Base-by-base conservation (phyloP, 257 asterid genomes). In the Knoxia roxburghii region DNA sequence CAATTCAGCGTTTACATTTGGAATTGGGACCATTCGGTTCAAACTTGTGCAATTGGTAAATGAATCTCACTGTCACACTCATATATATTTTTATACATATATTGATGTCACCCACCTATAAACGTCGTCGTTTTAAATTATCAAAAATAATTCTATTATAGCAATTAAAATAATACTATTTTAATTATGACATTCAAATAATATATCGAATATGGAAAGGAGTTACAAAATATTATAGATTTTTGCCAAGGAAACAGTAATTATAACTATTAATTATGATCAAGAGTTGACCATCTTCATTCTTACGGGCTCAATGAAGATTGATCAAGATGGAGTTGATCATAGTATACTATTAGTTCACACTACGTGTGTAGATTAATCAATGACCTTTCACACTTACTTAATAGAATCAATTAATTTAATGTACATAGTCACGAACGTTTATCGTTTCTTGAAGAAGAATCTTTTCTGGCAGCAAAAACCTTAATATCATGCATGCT, bases 291-390 rank as follows among this genome's bases (percentile, higher is more conserved):
- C 58, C 61, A 52, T 52, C 21, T 13, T 40, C 10, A 27, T 4
- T 48, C 1, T n/a, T n/a, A n/a, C n/a, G n/a, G n/a, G n/a, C n/a
- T n/a, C n/a, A n/a, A n/a, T 64, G 6, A 13, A 27, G 3, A 18
- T 49, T 65, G 2, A 35, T 60, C 21, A 60, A 61, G 20, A 61
- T 21, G 23, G 21, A 61, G 1, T 39, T 58, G 7, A 41, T 65
- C 13, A 65, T 13, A 48, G 18, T 48, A 65, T 17, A 20, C 3
- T 48, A 65, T 50, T 32, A 21, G 62, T 67, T 52, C 71, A 67
- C 23, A 67, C 62, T 35, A 23, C 24, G 8, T 58, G 21, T 56
- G 29, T 56, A 27, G 11, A 24, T 66, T 5, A 66, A 27, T 43
- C 17, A 29, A 29, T 33, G 21, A 51, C 33, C 45, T 6, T 50